These are phyloP conservation scores for Camelina neglecta DNA, from an alignment of 345 rosid genomes.

Conservation along the genomic window DNA sequence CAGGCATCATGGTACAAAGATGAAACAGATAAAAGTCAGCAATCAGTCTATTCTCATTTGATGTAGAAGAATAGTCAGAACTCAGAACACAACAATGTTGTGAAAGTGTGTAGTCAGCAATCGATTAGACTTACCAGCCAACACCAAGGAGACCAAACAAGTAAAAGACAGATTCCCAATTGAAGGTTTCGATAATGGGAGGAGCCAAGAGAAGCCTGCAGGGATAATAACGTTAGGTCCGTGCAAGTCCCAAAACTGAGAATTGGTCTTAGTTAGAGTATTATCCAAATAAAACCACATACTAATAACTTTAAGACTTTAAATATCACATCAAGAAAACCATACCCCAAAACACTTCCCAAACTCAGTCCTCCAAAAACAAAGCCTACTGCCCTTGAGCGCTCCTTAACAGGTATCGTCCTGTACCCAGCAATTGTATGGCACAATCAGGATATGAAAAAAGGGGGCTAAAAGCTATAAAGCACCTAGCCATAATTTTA, in stretches of 20 bases:
- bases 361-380: slow-evolving; percentile 92
- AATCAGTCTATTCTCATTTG: slow-evolving; percentile 13
- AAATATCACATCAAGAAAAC: slow-evolving; percentile 27
- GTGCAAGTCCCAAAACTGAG: slow-evolving; percentile 19
- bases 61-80: slow-evolving; percentile 11
- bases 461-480: neutral
- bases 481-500: slow-evolving; percentile 10
- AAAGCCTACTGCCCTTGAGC: slow-evolving; percentile 91
- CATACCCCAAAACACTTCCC: slow-evolving; percentile 94
- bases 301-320: neutral
- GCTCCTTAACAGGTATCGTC: slow-evolving; percentile 83
- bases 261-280: neutral
- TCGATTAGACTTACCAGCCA: slow-evolving; percentile 67
- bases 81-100: neutral
- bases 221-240: slow-evolving; percentile 38
- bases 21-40: neutral
- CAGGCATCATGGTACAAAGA: slow-evolving; percentile 10
- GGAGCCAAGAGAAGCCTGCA: slow-evolving; percentile 97
- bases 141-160: slow-evolving; percentile 78
- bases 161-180: slow-evolving; percentile 95
- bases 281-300: neutral
- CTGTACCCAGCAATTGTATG: slow-evolving; percentile 51
- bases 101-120: slow-evolving; percentile 14
- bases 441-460: slow-evolving; percentile 32
- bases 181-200: slow-evolving; percentile 76